Percentiles rank a stretch among this genome's conserved stretches.
phyloP scores from a whole-genome alignment of 2,329 filamentous ascomycete species.

The Alternaria brassicicola region DNA sequence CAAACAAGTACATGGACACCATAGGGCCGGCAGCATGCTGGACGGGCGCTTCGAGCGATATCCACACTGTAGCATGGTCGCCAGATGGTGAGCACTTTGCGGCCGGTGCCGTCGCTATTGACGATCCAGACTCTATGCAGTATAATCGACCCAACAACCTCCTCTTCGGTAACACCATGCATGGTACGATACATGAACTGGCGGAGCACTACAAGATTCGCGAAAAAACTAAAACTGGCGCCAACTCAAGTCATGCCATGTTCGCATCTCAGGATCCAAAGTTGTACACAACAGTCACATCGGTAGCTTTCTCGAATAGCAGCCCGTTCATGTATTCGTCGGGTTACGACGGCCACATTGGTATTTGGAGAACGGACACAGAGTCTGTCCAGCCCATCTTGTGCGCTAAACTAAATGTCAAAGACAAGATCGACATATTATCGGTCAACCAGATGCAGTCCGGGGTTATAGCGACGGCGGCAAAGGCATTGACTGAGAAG shows the following conservation, averaged over 20 bases:
- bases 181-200: conserved; percentile 57
- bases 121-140: conserved; percentile 62
- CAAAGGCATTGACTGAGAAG: conserved; percentile 41
- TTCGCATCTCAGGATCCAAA: conserved; percentile 57
- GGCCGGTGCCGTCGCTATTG: conserved; percentile 62
- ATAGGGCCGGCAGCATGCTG: conserved; percentile 56
- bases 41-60: conserved; percentile 65
- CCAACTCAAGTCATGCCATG: conserved; percentile 55
- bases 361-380: conserved; percentile 47
- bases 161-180: conserved; percentile 56
- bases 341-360: conserved; percentile 61
- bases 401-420: conserved; percentile 48
- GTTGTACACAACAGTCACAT: conserved; percentile 63
- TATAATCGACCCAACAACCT: conserved; percentile 66
- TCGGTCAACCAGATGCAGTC: conserved; percentile 46
- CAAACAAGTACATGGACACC: conserved; percentile 45
- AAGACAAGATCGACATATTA: conserved; percentile 59
- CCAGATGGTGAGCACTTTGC: conserved; percentile 61
- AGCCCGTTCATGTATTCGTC: conserved; percentile 58
- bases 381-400: conserved; percentile 32
- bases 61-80: conserved; percentile 63
- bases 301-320: conserved; percentile 58
- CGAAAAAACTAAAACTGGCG: conserved; percentile 45
- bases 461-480: conserved; percentile 58
- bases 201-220: conserved; percentile 59